Base-by-base conservation (phyloP, 306 rosid genomes). In the Astragalus glycyphyllos region DNA sequence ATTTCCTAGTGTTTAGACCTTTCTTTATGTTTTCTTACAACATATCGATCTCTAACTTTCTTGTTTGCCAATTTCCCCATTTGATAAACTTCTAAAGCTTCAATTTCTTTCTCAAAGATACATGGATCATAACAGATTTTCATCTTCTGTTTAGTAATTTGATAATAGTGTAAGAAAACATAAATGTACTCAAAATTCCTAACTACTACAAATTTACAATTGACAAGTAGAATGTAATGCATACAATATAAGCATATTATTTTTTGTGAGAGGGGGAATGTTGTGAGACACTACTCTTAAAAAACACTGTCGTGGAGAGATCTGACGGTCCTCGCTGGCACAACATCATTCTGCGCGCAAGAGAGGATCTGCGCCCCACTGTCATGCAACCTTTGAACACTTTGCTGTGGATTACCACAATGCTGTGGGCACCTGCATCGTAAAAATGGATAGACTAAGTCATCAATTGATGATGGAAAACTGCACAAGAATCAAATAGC, bases 381-480 rank as follows among this genome's bases (percentile, higher is more conserved):
- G n/a, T n/a, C n/a, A n/a, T n/a, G n/a, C n/a, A n/a, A n/a, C n/a
- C n/a, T n/a, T 54, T 45, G 57, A 84, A 83, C 76, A 81, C 73
- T 31, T 61, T 51, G 69, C 88, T 66, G 63, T 69, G 71, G 68
- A 76, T 58, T 68, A 57, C 65, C n/a, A 86, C 91, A 61, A 46
- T 60, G 84, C 77, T 67, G 76, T 73, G 86, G 47, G 85, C 72
- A 69, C 74, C 75, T 74, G 80, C 49, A 72, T 32, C 11, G 46
- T 20, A 49, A 49, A 69, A 62, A 15, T n/a, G 23, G 58, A 69
- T 15, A 58, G 31, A 40, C 15, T 48, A 49, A 63, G 63, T 51
- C 58, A 75, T 51, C 13, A 23, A 20, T 65, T n/a, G 35, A 20
- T 20, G 54, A 44, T 53, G 51, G 60, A 34, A 17, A 31, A 10